A percentile compares a stretch with the other conserved stretches of the same genome.
phyloP scores from a whole-genome alignment of 371 early-diverging fungal species.

The Capniomyces stellatus region DNA sequence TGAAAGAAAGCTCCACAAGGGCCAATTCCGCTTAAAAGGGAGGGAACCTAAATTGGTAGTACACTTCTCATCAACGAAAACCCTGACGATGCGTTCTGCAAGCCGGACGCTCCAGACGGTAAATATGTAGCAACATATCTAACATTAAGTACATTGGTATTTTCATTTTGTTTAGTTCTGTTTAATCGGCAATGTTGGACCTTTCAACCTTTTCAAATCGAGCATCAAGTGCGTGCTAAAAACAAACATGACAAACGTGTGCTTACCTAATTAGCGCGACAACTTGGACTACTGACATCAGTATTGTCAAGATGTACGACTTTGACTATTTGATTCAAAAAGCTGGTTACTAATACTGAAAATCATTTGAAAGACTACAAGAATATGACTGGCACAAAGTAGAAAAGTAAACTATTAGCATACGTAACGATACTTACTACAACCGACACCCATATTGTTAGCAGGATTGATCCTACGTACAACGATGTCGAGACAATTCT shows the following conservation, averaged over 20 bases:
- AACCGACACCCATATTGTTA: slow-evolving; percentile 31
- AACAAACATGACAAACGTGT: background rate
- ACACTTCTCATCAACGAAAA: slow-evolving; percentile 12
- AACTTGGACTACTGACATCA: slow-evolving; percentile 27
- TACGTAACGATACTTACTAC: slow-evolving; percentile 1
- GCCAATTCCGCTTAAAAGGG: background rate
- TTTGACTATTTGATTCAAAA: slow-evolving; percentile 5
- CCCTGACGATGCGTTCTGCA: slow-evolving; percentile 20
- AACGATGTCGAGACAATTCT: slow-evolving; percentile 28
- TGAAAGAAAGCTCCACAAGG: background rate
- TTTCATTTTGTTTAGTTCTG: background rate
- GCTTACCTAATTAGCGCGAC: slow-evolving; percentile 28
- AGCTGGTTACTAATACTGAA: background rate
- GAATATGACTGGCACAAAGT: slow-evolving; percentile 1
- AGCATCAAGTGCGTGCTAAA: background rate
- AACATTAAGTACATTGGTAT: background rate
- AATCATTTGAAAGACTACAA: background rate
- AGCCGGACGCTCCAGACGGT: slow-evolving; percentile 27
- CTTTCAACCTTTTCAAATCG: too few relatives aligned
- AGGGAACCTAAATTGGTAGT: slow-evolving; percentile 11
- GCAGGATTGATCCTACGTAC: slow-evolving; percentile 28
- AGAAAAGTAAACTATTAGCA: background rate
- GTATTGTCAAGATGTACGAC: slow-evolving; percentile 28
- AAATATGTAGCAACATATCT: slow-evolving; percentile 34
- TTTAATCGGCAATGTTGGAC: too few relatives aligned